phyloP scores from a whole-genome alignment of 2,329 filamentous ascomycete genomes.

The Trichophyton rubrum region DNA sequence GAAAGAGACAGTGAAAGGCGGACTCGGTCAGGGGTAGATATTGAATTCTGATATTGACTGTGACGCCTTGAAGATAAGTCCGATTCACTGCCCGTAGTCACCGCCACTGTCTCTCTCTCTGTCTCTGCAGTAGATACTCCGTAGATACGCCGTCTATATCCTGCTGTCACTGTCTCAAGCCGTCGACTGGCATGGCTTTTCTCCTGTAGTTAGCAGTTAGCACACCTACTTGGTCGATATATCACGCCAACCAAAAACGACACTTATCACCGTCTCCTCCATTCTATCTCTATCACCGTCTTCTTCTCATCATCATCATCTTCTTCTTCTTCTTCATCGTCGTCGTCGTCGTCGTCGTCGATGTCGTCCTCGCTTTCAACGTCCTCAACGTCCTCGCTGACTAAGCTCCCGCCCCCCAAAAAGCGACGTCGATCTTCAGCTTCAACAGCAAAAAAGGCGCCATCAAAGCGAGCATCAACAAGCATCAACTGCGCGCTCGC shows the following conservation, averaged over 20 bases:
- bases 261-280: neutral
- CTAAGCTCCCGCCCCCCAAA: neutral
- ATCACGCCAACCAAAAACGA: too few relatives aligned
- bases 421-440: slow-evolving; percentile 3
- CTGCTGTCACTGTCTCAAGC: neutral
- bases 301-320: neutral
- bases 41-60: neutral
- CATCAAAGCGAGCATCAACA: neutral
- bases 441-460: neutral
- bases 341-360: neutral
- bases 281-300: neutral
- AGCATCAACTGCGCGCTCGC: neutral
- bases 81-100: neutral
- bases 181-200: neutral
- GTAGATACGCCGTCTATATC: neutral
- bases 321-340: neutral
- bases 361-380: neutral
- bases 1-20: neutral
- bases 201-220: neutral
- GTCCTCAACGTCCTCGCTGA: neutral
- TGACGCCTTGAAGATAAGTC: neutral
- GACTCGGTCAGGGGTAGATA: neutral
- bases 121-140: neutral
- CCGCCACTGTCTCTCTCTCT: neutral
- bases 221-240: neutral